Evolutionary conservation across 768 basidiomycete species (phyloP).

Genomic region (Clavaria fumosa): DNA sequence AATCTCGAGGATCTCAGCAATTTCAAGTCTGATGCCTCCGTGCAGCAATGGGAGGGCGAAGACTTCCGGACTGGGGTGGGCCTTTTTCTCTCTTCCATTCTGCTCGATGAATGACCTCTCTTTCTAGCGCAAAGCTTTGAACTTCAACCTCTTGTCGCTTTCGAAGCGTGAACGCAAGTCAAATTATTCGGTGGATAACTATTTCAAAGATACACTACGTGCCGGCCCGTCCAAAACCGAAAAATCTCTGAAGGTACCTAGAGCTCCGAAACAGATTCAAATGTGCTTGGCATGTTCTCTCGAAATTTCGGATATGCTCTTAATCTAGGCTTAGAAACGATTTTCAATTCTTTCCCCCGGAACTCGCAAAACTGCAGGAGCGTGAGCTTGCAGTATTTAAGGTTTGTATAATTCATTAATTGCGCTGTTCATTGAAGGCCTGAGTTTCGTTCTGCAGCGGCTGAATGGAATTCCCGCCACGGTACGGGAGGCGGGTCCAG

Average conservation of each 20-base stretch:
- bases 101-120: background rate
- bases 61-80: constrained; percentile 69
- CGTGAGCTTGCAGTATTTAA: constrained; percentile 72
- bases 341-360: constrained; percentile 90
- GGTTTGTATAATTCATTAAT: constrained; percentile 21
- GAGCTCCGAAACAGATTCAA: constrained; percentile 77
- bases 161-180: constrained; percentile 89
- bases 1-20: constrained; percentile 92
- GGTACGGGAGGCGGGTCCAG: constrained; percentile 49
- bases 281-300: constrained; percentile 35
- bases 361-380: constrained; percentile 71
- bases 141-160: constrained; percentile 67
- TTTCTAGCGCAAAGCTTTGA: constrained; percentile 46
- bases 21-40: constrained; percentile 87
- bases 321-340: constrained; percentile 45
- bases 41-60: constrained; percentile 93
- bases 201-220: constrained; percentile 86
- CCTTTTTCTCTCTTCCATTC: too few species aligned
- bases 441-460: constrained; percentile 24
- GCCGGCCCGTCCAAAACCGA: constrained; percentile 63
- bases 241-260: constrained; percentile 69
- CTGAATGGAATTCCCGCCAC: constrained; percentile 53
- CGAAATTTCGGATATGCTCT: constrained; percentile 5
- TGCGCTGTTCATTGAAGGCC: background rate
- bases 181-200: constrained; percentile 89